These are phyloP conservation scores for Moniliophthora roreri DNA, from an alignment of 1,284 basidiomycete genomes.

Conservation along the genomic window DNA sequence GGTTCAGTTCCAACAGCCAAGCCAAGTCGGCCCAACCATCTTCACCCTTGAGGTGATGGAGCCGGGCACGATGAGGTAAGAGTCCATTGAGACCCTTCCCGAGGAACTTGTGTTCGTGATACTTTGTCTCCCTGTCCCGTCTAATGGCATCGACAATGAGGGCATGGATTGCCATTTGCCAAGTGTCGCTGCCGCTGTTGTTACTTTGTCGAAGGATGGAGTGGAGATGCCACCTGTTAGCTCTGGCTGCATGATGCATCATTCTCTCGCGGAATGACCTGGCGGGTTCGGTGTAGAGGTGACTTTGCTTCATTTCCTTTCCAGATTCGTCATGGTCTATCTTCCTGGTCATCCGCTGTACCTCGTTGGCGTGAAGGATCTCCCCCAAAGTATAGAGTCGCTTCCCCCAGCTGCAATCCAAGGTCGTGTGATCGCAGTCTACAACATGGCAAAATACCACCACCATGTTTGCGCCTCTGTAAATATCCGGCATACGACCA, in stretches of 20 bases:
- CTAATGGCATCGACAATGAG: conserved; percentile 24
- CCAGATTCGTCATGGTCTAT: too few relatives aligned
- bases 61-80: conserved; percentile 23
- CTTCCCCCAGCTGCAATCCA: conserved; percentile 11
- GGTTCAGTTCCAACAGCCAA: conserved; percentile 27
- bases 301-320: neutral
- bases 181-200: conserved; percentile 21
- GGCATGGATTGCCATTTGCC: conserved; percentile 26
- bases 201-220: conserved; percentile 22
- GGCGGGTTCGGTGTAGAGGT: conserved; percentile 7
- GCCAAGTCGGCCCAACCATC: conserved; percentile 26
- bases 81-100: conserved; percentile 26
- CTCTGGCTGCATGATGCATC: conserved; percentile 17
- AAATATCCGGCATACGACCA: conserved; percentile 23
- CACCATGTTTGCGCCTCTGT: conserved; percentile 18
- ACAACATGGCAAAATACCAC: conserved; percentile 23
- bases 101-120: conserved; percentile 17
- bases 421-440: conserved; percentile 21
- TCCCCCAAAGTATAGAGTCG: conserved; percentile 22
- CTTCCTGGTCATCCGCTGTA: conserved; percentile 16
- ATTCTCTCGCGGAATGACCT: conserved; percentile 19
- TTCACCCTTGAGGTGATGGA: conserved; percentile 17
- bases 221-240: conserved; percentile 23
- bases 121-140: conserved; percentile 17
- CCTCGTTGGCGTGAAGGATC: conserved; percentile 14